Percentiles rank a stretch among this genome's conserved stretches.
phyloP scores from a whole-genome alignment of 305 asterid genomes.

The Fraxinus paxiana region DNA sequence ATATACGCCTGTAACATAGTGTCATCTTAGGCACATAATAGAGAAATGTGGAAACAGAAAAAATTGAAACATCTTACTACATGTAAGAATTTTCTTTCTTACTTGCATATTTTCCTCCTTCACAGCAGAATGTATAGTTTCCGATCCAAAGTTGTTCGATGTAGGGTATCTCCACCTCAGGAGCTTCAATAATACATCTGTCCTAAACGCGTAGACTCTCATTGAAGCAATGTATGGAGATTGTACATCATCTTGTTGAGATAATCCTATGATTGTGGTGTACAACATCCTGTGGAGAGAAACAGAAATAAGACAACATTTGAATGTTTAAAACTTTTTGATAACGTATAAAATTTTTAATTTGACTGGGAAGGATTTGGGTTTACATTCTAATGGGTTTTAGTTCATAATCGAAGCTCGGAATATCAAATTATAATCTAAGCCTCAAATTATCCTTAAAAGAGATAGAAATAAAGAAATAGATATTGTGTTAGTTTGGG shows the following conservation, averaged over 20 bases:
- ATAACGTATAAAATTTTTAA: not conserved
- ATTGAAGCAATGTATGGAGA: conserved; percentile 88
- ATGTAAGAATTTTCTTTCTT: not conserved
- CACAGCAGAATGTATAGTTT: conserved; percentile 81
- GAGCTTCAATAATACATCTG: conserved; percentile 67
- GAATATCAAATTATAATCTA: not conserved
- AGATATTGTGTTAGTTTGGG: not conserved
- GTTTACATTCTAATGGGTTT: not conserved
- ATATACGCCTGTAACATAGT: conserved; percentile 58
- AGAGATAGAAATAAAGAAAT: not conserved
- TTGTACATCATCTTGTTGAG: conserved; percentile 51
- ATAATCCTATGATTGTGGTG: conserved; percentile 68
- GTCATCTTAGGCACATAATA: not conserved
- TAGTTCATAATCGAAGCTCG: not conserved
- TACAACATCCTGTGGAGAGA: conserved; percentile 41
- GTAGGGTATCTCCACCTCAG: conserved; percentile 66
- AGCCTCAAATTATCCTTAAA: not conserved
- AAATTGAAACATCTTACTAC: not conserved
- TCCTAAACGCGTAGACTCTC: conserved; percentile 91
- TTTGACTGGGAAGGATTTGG: not conserved
- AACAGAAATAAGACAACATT: not conserved
- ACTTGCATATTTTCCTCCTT: conserved; percentile 79
- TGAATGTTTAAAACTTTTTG: not conserved
- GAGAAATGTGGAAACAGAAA: not conserved
- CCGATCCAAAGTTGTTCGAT: conserved; percentile 91